phyloP scores from a whole-genome alignment of 257 asterid species.

The Handroanthus guayacan region DNA sequence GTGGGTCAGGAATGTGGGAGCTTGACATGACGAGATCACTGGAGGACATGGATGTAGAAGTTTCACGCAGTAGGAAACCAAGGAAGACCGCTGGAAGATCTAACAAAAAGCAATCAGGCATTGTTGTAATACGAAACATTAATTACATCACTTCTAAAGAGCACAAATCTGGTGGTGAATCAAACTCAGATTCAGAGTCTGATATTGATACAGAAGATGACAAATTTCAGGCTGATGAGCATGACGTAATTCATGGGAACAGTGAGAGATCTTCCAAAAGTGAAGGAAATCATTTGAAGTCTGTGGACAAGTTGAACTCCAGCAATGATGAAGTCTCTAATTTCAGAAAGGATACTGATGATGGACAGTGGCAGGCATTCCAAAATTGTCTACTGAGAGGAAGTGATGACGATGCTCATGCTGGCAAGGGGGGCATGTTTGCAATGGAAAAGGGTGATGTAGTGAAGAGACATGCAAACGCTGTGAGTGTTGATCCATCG shows the following conservation, averaged over 20 bases:
- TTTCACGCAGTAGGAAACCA: slow-evolving; percentile 50
- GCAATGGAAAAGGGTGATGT: slow-evolving; percentile 62
- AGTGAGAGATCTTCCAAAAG: slow-evolving; percentile 52
- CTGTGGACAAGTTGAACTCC: slow-evolving; percentile 36
- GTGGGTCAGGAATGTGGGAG: slow-evolving; percentile 54
- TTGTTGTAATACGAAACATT: slow-evolving; percentile 58
- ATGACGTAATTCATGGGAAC: slow-evolving; percentile 40
- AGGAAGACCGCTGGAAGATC: slow-evolving; percentile 58
- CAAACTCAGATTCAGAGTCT: slow-evolving; percentile 54
- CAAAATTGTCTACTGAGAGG: slow-evolving; percentile 81
- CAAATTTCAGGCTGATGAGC: slow-evolving; percentile 45
- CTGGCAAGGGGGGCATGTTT: slow-evolving; percentile 57
- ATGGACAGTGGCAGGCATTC: slow-evolving; percentile 80
- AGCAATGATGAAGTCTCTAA: slow-evolving; percentile 44
- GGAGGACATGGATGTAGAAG: slow-evolving; percentile 51
- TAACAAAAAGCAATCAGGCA: slow-evolving; percentile 51
- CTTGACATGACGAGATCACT: slow-evolving; percentile 40
- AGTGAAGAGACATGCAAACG: slow-evolving; percentile 52
- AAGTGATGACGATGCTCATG: slow-evolving; percentile 57
- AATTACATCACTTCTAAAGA: slow-evolving; percentile 57
- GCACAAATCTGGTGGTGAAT: slow-evolving; percentile 48
- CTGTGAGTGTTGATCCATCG: slow-evolving; percentile 56
- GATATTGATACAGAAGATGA: slow-evolving; percentile 56
- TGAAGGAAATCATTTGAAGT: slow-evolving; percentile 43
- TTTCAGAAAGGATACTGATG: slow-evolving; percentile 62